phyloP scores from a whole-genome alignment of 768 basidiomycete genomes.

The Kwoniella heveanensis region DNA sequence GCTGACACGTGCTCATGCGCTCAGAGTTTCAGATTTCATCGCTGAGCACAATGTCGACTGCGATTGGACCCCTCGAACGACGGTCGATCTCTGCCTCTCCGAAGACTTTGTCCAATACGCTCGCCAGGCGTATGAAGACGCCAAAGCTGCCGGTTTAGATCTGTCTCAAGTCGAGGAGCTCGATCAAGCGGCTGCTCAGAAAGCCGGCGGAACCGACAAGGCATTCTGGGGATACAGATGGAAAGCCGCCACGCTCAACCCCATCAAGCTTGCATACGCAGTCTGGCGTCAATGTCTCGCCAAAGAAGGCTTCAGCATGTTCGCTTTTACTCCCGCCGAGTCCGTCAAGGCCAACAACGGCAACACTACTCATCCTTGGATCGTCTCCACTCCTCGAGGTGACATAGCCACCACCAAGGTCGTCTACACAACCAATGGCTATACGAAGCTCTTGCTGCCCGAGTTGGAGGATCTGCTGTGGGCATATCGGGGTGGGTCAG shows the following conservation, averaged over 20 bases:
- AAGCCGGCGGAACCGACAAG: too few relatives aligned
- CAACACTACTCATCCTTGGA: constrained; percentile 57
- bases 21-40: constrained; percentile 6
- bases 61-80: constrained; percentile 6
- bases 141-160: constrained; percentile 5
- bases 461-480: constrained; percentile 57
- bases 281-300: constrained; percentile 8
- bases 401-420: constrained; percentile 64
- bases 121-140: constrained; percentile 4
- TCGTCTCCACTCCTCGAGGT: constrained; percentile 68
- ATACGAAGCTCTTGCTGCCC: constrained; percentile 73
- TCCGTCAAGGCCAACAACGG: background rate
- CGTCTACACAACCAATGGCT: constrained; percentile 84
- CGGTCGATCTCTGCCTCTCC: constrained; percentile 1
- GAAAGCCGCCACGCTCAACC: constrained; percentile 16
- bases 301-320: constrained; percentile 3
- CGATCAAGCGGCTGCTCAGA: constrained; percentile 2
- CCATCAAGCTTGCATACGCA: constrained; percentile 9
- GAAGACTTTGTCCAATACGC: constrained; percentile 5
- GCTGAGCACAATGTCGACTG: constrained; percentile 2
- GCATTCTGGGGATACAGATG: constrained; percentile 7
- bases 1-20: background rate
- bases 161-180: background rate
- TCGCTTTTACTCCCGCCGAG: constrained; percentile 9
- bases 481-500: background rate